Conservation (phyloP, 345 rosid species). For the Ailanthus altissimus region DNA sequence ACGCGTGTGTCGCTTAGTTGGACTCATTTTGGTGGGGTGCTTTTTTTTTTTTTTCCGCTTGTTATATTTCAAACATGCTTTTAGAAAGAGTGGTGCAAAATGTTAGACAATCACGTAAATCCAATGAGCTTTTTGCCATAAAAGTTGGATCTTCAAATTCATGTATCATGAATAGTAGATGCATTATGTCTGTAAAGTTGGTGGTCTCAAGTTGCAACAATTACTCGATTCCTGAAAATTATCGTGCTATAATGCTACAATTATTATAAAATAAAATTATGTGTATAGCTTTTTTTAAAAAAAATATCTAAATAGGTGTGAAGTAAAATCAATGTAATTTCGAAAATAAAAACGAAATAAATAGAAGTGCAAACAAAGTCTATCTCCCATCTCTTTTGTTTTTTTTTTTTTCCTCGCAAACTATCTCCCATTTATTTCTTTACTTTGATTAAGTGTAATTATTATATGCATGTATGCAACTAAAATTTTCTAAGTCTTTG, state of each 20-base stretch:
- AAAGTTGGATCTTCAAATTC: neutral
- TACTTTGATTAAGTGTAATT: neutral
- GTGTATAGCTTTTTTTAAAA: no score
- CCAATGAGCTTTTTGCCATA: neutral
- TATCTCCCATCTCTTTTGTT: no score
- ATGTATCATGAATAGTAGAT: neutral
- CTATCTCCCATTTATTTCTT: no score
- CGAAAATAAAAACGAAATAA: no score
- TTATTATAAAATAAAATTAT: no score
- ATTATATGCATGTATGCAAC: neutral
- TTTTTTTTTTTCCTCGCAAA: no score
- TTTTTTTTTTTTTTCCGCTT: no score
- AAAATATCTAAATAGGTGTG: neutral
- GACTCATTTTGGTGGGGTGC: constrained; percentile 8
- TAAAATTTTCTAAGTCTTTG: constrained; percentile 8
- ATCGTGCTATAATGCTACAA: neutral
- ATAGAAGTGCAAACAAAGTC: no score
- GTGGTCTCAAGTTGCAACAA: neutral
- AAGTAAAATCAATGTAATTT: no score
- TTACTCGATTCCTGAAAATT: neutral
- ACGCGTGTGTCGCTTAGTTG: constrained; percentile 1
- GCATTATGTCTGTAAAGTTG: constrained; percentile 7
- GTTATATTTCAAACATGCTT: neutral
- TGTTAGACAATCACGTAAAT: constrained; percentile 10
- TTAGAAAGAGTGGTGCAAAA: constrained; percentile 9